phyloP scores from a whole-genome alignment of 2,329 filamentous ascomycete genomes.

The Podosphaera xanthii region DNA sequence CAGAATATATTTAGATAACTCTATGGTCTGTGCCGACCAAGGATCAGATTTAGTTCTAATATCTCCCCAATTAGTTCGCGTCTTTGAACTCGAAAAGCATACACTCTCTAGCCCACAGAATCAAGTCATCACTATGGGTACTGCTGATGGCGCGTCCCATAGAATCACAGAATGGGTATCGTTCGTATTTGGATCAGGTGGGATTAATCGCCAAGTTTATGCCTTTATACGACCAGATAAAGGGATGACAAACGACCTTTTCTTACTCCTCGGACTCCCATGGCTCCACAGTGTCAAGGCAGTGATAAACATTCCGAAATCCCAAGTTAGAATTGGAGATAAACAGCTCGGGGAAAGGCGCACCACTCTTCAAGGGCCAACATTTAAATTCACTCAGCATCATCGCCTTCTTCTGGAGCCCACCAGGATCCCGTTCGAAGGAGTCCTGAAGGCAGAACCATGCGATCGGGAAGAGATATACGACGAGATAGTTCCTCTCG shows the following conservation, averaged over 20 bases:
- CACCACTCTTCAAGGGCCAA: too few relatives aligned
- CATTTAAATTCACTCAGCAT: too few relatives aligned
- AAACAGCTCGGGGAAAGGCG: neutral
- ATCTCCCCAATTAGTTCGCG: neutral
- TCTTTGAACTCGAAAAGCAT: neutral
- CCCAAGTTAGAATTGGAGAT: neutral
- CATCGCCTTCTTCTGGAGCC: too few relatives aligned
- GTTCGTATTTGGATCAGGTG: neutral
- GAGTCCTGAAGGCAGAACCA: too few relatives aligned
- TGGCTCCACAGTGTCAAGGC: neutral
- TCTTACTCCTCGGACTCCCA: neutral
- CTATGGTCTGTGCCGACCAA: neutral
- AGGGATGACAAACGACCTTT: neutral
- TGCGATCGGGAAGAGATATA: too few relatives aligned
- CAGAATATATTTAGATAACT: neutral
- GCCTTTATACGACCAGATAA: neutral
- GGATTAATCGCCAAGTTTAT: neutral
- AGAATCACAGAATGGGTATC: neutral
- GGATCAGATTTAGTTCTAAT: neutral
- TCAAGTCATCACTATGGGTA: conserved; percentile 1
- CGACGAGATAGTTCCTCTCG: too few relatives aligned
- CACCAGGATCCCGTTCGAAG: too few relatives aligned
- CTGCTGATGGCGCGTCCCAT: neutral
- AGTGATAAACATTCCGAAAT: neutral
- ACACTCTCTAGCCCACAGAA: neutral